A percentile compares a stretch with the other conserved stretches of the same genome.
Evolutionary conservation across 139 green algal genomes (phyloP).

Genomic region (Auxenochlorella pyrenoidosa): DNA sequence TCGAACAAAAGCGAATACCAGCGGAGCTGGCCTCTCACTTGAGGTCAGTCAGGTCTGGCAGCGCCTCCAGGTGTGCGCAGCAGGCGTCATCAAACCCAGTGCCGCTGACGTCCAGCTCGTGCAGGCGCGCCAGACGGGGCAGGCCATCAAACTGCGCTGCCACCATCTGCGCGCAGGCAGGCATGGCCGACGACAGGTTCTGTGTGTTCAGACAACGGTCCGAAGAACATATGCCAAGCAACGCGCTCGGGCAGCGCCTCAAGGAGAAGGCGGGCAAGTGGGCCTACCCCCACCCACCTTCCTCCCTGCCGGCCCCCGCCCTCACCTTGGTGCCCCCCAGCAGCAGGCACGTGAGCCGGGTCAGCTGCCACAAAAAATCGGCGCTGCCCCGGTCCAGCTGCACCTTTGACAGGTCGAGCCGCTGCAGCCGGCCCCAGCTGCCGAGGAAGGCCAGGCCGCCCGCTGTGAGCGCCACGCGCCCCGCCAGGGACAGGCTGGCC

Average conservation of each 20-base stretch:
- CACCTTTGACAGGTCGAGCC: neutral
- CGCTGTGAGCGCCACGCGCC: neutral
- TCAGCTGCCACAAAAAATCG: conserved; percentile 4
- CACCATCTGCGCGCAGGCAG: conserved; percentile 7
- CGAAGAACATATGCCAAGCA: neutral
- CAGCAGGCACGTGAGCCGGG: neutral
- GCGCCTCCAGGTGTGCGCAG: neutral
- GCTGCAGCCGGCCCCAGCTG: neutral
- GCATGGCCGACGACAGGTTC: neutral
- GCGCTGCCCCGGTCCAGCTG: neutral
- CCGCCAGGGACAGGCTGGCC: conserved; percentile 1
- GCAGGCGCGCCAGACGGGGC: neutral
- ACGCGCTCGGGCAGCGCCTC: neutral
- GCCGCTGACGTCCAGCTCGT: neutral
- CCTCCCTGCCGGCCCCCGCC: no score
- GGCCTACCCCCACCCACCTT: no score
- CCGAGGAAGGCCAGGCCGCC: neutral
- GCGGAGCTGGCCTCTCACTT: conserved; percentile 18
- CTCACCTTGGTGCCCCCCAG: conserved; percentile 2
- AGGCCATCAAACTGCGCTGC: neutral
- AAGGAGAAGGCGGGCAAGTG: no score
- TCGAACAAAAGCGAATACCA: no score
- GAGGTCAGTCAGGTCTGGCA: neutral
- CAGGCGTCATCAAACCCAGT: conserved; percentile 19
- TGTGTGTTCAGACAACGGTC: no score